These are phyloP conservation scores for Cutaneotrichosporon mucoides DNA, from an alignment of 1,284 basidiomycete species.

Conservation along the genomic window DNA sequence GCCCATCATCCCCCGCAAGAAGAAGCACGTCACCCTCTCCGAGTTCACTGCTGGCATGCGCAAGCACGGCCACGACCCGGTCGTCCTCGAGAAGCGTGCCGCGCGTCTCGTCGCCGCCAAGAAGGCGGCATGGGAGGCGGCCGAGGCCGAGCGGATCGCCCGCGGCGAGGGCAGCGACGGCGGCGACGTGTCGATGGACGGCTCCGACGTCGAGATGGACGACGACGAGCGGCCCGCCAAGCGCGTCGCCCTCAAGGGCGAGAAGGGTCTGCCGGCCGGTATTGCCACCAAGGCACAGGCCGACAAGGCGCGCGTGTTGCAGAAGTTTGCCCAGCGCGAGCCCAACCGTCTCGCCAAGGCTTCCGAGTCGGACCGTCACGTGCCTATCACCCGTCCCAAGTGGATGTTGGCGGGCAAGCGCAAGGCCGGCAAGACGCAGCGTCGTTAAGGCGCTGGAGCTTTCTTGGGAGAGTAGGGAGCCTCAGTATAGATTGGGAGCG, in stretches of 20 bases:
- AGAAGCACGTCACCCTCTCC: slow-evolving; percentile 75
- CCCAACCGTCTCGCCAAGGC: slow-evolving; percentile 84
- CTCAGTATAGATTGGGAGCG: too few relatives aligned
- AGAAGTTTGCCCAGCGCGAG: slow-evolving; percentile 75
- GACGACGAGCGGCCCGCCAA: slow-evolving; percentile 5
- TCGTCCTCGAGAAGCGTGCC: slow-evolving; percentile 81
- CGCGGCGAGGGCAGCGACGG: slow-evolving; percentile 20
- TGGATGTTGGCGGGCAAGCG: slow-evolving; percentile 78
- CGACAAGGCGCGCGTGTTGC: slow-evolving; percentile 70
- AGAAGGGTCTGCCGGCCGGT: slow-evolving; percentile 56
- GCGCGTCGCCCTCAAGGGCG: slow-evolving; percentile 2
- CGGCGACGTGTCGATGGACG: slow-evolving; percentile 32
- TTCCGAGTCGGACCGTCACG: slow-evolving; percentile 74
- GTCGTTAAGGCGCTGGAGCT: too few relatives aligned
- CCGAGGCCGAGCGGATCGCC: slow-evolving; percentile 30
- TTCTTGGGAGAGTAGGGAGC: too few relatives aligned
- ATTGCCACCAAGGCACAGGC: slow-evolving; percentile 75
- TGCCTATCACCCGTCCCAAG: slow-evolving; percentile 49
- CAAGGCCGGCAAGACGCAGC: slow-evolving; percentile 77
- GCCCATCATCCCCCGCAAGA: slow-evolving; percentile 77
- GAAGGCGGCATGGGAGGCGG: slow-evolving; percentile 46
- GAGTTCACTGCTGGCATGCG: slow-evolving; percentile 80
- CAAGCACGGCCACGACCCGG: slow-evolving; percentile 83
- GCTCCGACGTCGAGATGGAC: slow-evolving; percentile 36
- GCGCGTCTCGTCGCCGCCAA: slow-evolving; percentile 59